phyloP scores from a whole-genome alignment of 2,329 filamentous ascomycete genomes.

The Stagonosporopsis vannaccii region DNA sequence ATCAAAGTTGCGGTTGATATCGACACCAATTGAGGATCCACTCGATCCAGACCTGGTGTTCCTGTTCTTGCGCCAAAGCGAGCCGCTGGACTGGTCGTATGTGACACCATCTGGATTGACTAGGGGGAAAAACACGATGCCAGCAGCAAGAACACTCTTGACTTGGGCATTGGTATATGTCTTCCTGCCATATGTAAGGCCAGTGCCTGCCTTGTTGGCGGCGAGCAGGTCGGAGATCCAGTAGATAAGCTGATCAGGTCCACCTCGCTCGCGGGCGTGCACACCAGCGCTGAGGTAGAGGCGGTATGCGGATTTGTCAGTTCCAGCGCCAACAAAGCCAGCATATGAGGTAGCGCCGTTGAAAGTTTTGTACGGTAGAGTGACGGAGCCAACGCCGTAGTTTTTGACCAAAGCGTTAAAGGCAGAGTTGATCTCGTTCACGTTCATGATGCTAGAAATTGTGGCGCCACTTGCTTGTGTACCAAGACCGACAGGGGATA shows the following conservation, averaged over 20 bases:
- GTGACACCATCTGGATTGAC: conserved; percentile 48
- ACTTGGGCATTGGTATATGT: conserved; percentile 63
- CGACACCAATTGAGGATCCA: conserved; percentile 39
- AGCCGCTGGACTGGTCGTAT: conserved; percentile 44
- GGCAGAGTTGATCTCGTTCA: conserved; percentile 55
- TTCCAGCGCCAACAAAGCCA: conserved; percentile 55
- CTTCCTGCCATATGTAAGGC: conserved; percentile 61
- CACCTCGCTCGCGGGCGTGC: conserved; percentile 66
- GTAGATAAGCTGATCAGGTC: conserved; percentile 64
- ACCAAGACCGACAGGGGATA: conserved; percentile 54
- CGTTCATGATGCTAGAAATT: conserved; percentile 56
- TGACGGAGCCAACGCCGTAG: conserved; percentile 54
- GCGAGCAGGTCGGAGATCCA: conserved; percentile 65
- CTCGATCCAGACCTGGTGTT: conserved; percentile 50
- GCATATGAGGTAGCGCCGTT: conserved; percentile 53
- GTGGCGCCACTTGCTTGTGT: conserved; percentile 46
- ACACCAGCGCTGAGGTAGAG: conserved; percentile 63
- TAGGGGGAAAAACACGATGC: conserved; percentile 60
- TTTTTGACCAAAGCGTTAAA: conserved; percentile 53
- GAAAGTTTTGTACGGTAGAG: conserved; percentile 55
- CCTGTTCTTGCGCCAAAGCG: conserved; percentile 49
- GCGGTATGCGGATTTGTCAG: conserved; percentile 52
- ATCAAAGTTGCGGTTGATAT: conserved; percentile 56
- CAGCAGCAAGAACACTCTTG: conserved; percentile 58
- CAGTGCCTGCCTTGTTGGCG: conserved; percentile 58